Evolutionary conservation across 2,329 filamentous ascomycete genomes (phyloP).

Genomic region (Amylocarpus encephaloides): DNA sequence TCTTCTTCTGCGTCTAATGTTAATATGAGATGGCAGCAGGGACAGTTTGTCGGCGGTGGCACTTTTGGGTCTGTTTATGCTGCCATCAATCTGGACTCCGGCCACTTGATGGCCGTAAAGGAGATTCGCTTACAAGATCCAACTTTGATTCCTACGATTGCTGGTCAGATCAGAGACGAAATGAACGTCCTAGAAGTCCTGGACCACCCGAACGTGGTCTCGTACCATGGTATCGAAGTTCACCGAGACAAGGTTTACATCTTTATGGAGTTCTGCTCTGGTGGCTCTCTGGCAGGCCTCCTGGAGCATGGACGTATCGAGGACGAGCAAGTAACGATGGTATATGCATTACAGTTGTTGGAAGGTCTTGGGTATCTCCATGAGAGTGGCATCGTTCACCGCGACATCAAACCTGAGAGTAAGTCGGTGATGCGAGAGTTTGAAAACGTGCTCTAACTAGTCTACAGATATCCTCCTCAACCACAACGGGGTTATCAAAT

Average conservation of each 20-base stretch:
- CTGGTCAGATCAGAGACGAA: constrained; percentile 89
- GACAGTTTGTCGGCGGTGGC: constrained; percentile 94
- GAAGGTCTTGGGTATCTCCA: constrained; percentile 93
- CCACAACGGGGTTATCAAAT: constrained; percentile 97
- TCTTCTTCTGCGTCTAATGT: constrained; percentile 94
- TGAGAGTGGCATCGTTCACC: constrained; percentile 84
- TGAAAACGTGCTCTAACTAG: constrained; percentile 7
- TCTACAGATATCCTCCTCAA: constrained; percentile 80
- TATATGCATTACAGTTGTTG: constrained; percentile 88
- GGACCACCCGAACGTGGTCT: constrained; percentile 95
- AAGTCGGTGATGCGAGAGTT: constrained; percentile 36
- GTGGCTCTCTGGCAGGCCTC: constrained; percentile 81
- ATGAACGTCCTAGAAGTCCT: constrained; percentile 95
- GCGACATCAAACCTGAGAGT: constrained; percentile 98
- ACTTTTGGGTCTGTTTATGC: constrained; percentile 97
- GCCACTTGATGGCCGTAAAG: constrained; percentile 96
- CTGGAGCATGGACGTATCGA: constrained; percentile 95
- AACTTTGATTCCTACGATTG: constrained; percentile 89
- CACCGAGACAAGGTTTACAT: constrained; percentile 99
- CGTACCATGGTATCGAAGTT: constrained; percentile 96
- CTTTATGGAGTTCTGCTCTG: constrained; percentile 99
- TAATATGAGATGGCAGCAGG: constrained; percentile 95
- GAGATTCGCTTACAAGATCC: constrained; percentile 96
- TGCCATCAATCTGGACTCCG: constrained; percentile 93
- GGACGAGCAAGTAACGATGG: constrained; percentile 95